These are phyloP conservation scores for Terfezia claveryi DNA, from an alignment of 495 filamentous ascomycete species.

Conservation along the genomic window DNA sequence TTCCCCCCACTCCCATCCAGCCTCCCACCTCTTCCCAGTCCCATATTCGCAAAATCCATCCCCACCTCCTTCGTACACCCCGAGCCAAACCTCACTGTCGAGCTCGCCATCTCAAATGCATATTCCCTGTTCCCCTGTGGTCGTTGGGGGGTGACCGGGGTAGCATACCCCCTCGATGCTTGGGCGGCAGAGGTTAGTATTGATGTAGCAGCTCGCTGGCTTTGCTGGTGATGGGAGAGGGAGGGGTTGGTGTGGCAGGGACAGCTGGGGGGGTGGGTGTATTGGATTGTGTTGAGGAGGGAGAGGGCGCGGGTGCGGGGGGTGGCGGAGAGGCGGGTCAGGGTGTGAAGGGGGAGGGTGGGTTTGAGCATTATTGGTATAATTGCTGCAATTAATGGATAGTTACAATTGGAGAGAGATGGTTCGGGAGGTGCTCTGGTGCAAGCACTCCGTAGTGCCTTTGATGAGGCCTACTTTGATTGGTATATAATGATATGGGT, in stretches of 20 bases:
- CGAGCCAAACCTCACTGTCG: constrained; percentile 77
- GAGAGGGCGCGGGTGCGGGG: constrained; percentile 38
- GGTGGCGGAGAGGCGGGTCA: too few relatives aligned
- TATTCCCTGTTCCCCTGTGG: constrained; percentile 58
- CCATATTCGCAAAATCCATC: constrained; percentile 92
- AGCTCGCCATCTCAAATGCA: constrained; percentile 95
- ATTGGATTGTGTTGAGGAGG: constrained; percentile 74
- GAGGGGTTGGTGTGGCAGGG: constrained; percentile 57
- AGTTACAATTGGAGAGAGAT: too few relatives aligned
- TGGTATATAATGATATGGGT: too few relatives aligned
- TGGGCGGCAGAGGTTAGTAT: constrained; percentile 3
- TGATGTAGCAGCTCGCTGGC: background rate
- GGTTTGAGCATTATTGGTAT: too few relatives aligned
- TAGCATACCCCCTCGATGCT: constrained; percentile 26
- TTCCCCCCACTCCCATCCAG: constrained; percentile 35
- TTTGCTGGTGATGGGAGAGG: constrained; percentile 30
- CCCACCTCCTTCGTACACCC: constrained; percentile 94
- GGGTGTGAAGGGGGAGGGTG: too few relatives aligned
- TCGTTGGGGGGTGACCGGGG: constrained; percentile 40
- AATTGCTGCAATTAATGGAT: too few relatives aligned
- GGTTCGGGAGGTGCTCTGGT: too few relatives aligned
- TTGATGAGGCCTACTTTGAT: too few relatives aligned
- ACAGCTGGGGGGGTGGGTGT: constrained; percentile 68
- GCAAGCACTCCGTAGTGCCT: too few relatives aligned
- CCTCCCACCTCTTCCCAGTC: constrained; percentile 35